Evolutionary conservation across 305 asterid species (phyloP).

Genomic region (Solanum aculeatissimum): DNA sequence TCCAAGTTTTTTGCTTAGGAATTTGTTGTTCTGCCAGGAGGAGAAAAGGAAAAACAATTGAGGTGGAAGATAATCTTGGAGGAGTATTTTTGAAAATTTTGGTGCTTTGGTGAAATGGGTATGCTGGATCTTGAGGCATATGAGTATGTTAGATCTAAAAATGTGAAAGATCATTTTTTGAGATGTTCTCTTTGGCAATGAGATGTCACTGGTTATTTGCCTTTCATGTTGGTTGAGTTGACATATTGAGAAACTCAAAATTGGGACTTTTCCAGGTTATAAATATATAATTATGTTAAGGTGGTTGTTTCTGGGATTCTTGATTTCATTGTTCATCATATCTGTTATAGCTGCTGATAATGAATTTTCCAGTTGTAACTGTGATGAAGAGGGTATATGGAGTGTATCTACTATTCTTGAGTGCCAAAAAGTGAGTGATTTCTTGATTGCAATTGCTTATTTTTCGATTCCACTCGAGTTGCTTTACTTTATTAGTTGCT

Average conservation of each 20-base stretch:
- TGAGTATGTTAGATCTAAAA: slow-evolving; percentile 8
- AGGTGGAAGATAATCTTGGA: not conserved
- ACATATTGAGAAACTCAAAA: not conserved
- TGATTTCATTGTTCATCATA: slow-evolving; percentile 5
- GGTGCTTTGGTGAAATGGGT: not conserved
- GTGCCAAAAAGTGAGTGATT: slow-evolving; percentile 27
- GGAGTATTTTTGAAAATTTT: not conserved
- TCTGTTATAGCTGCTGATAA: slow-evolving; percentile 18
- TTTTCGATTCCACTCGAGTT: slow-evolving; percentile 32
- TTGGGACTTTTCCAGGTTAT: not conserved
- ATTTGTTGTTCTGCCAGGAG: not conserved
- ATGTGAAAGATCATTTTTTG: not conserved
- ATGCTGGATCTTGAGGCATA: slow-evolving; percentile 9
- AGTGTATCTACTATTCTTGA: slow-evolving; percentile 19
- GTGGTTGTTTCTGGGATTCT: slow-evolving; percentile 13
- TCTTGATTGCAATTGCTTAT: slow-evolving; percentile 35
- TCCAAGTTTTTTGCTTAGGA: not conserved
- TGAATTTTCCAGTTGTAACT: not conserved
- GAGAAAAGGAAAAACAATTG: not conserved
- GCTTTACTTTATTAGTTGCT: slow-evolving; percentile 27
- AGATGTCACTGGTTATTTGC: slow-evolving; percentile 6
- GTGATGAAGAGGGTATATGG: slow-evolving; percentile 31
- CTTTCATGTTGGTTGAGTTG: not conserved
- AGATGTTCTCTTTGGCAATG: not conserved
- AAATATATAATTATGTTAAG: not conserved